phyloP scores from a whole-genome alignment of 2,329 filamentous ascomycete species.

The Aureobasidium sp. region DNA sequence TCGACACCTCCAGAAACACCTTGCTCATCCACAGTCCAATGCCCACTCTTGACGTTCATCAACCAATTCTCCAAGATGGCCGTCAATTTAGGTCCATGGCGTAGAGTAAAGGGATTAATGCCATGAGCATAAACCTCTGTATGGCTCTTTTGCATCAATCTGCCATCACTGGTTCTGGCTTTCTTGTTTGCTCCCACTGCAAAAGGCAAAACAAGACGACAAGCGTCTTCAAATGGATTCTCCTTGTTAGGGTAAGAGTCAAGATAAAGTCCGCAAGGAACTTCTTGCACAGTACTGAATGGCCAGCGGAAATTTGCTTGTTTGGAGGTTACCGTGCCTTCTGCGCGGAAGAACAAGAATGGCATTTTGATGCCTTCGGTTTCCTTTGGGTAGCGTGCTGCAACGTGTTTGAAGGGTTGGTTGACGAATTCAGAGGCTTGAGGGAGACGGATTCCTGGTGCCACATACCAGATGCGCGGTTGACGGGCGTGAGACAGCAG shows the following conservation, averaged over 20 bases:
- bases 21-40: conserved; percentile 24
- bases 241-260: conserved; percentile 25
- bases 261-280: conserved; percentile 27
- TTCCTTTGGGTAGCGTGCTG: conserved; percentile 20
- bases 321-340: conserved; percentile 23
- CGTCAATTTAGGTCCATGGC: conserved; percentile 25
- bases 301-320: conserved; percentile 27
- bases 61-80: conserved; percentile 26
- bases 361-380: conserved; percentile 26
- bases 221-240: conserved; percentile 27
- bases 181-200: conserved; percentile 22
- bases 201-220: conserved; percentile 24
- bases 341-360: conserved; percentile 24
- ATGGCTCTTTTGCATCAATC: conserved; percentile 22
- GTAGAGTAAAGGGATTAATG: conserved; percentile 25
- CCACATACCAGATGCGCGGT: conserved; percentile 24
- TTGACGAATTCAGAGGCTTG: conserved; percentile 26
- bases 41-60: conserved; percentile 23
- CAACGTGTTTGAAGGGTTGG: conserved; percentile 24
- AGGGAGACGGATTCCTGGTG: conserved; percentile 24
- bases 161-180: conserved; percentile 23
- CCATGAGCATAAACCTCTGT: conserved; percentile 25
- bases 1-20: conserved; percentile 24
- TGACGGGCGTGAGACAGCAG: conserved; percentile 22
- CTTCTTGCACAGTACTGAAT: conserved; percentile 23